Evolutionary conservation across 257 asterid species (phyloP), one percentile per base, ranked within the genome.

Genomic region (Anisodus acutangulus): DNA sequence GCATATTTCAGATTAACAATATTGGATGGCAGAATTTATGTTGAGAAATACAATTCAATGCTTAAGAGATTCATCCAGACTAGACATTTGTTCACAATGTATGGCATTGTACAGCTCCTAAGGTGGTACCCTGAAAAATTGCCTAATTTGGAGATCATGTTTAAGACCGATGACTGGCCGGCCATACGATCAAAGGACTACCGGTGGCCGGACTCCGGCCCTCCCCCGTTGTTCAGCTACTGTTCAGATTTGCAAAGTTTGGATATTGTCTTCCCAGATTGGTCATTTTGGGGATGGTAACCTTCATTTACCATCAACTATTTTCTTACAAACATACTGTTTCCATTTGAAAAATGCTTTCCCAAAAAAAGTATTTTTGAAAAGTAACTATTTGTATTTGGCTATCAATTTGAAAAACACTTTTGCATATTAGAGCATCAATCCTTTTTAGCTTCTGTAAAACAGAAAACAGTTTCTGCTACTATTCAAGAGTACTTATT

Each of bases 251-350:
- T 31, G 13, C 17, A 19, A 39, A 68, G 64, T n/a, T 69, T 67
- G 51, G 85, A 83, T 67, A 83, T 83, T 16, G 85, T 83, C 17
- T 69, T 83, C 19, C 85, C 85, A 51, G 57, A 51, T 51, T 51
- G 57, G 57, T 9, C 57, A 51, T 51, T 51, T 51, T 51, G 57
- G 57, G 85, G 85, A 4, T 83, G 85, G 85, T 83, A 83, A 83
- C 5, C 19, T n/a, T 51, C 57, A 7, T 39, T 39, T 39, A 11
- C 19, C 19, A 6, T 53, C 53, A 26, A 37, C 0, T 16, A 16
- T 13, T 10, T 8, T n/a, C 41, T 71, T 49, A 49, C 26, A 22
- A 22, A 22, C 26, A 22, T 22, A 22, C 26, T 22, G 26, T 22
- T 22, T 22, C 26, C 26, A 22, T 22, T 22, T 22, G 26, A 22